Conservation (phyloP, 441 rosid genomes). For the Corymbia citriodora region DNA sequence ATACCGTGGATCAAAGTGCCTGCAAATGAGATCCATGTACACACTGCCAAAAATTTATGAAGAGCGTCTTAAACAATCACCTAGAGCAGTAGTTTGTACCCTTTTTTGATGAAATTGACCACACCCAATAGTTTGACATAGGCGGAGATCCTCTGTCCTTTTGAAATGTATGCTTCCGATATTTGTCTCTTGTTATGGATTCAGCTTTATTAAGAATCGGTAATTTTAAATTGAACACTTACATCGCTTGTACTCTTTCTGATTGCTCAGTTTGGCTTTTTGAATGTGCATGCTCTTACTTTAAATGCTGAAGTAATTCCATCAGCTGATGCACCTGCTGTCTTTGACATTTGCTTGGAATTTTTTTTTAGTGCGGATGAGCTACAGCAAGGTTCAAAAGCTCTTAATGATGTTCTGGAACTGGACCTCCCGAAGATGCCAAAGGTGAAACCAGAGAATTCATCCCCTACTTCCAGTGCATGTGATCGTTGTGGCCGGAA, state of each 20-base stretch:
- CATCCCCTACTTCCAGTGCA: conserved; percentile 26
- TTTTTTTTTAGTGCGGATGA: conserved; percentile 58
- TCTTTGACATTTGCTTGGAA: not conserved
- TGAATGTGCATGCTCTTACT: not conserved
- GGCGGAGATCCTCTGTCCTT: not conserved
- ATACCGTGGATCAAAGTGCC: not conserved
- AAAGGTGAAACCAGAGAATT: conserved; percentile 32
- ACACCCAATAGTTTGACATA: not conserved
- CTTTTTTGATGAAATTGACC: not conserved
- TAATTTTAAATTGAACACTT: not conserved
- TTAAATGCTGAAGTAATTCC: not conserved
- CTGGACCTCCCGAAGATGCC: conserved; percentile 55
- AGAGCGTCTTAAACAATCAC: not conserved
- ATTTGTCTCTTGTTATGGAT: not conserved
- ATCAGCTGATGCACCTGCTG: not conserved
- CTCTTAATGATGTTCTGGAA: conserved; percentile 69
- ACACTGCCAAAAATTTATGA: not conserved
- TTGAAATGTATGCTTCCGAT: not conserved
- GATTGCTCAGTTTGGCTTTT: not conserved
- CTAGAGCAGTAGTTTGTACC: not conserved
- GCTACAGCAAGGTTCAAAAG: conserved; percentile 66
- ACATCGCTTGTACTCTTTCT: not conserved
- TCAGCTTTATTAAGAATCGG: not conserved
- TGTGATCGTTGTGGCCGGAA: conserved; percentile 86
- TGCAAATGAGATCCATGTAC: not conserved